Percentiles rank a stretch among this genome's conserved stretches.
Evolutionary conservation across 306 rosid genomes (phyloP).

Genomic region (Castanospermum australe): DNA sequence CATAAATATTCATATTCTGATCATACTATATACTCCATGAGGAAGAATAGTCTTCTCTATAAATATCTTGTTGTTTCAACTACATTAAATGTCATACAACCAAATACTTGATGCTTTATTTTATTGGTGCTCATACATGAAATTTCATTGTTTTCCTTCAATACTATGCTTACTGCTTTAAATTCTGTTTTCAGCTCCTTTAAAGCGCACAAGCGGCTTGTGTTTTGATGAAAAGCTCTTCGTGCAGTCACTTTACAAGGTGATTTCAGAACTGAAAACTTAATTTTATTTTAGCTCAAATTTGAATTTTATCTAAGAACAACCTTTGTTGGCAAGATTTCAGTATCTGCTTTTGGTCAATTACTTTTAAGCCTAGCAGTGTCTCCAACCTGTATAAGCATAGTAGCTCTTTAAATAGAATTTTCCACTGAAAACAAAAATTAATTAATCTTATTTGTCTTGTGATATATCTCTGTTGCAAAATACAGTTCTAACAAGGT

Average conservation of each 20-base stretch:
- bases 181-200: slow-evolving; percentile 52
- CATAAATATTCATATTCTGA: not conserved
- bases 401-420: not conserved
- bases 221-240: slow-evolving; percentile 86
- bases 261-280: slow-evolving; percentile 33
- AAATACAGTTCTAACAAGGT: not conserved
- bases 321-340: not conserved
- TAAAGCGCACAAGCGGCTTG: slow-evolving; percentile 61
- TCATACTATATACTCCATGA: not conserved
- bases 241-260: slow-evolving; percentile 86
- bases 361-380: not conserved
- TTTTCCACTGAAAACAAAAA: not conserved
- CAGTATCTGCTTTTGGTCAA: not conserved
- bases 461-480: not conserved
- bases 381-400: not conserved
- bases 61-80: not conserved
- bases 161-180: slow-evolving; percentile 26
- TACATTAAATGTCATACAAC: not conserved
- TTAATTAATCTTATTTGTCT: not conserved
- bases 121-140: not conserved
- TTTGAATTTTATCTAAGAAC: not conserved
- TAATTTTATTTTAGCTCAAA: not conserved
- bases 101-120: not conserved
- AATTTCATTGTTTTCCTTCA: not conserved
- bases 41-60: not conserved